Conservation (phyloP, 768 basidiomycete genomes). For the Trametes cingulata region DNA sequence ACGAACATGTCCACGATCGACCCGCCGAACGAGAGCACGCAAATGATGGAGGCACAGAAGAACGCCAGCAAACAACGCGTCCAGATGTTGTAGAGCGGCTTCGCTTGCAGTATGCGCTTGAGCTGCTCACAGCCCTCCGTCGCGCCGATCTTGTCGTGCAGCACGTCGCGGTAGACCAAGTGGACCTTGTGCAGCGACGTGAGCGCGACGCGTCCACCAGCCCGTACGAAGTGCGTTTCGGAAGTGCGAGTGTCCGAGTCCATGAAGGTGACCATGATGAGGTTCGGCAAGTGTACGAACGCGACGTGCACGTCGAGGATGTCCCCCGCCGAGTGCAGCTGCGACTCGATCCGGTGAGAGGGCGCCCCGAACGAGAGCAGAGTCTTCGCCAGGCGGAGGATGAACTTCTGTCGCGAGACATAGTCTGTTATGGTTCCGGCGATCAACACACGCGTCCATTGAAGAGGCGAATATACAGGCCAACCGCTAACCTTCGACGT, state of each 20-base stretch:
- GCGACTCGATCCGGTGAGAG: conserved; percentile 89
- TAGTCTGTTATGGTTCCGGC: neutral
- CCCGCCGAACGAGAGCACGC: conserved; percentile 80
- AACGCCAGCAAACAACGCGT: conserved; percentile 75
- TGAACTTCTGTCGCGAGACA: conserved; percentile 54
- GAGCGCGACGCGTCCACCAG: conserved; percentile 76
- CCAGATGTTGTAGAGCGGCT: conserved; percentile 68
- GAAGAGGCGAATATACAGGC: neutral
- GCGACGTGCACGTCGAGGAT: conserved; percentile 78
- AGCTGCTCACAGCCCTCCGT: conserved; percentile 71
- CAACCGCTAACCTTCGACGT: conserved; percentile 28
- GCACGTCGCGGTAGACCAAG: conserved; percentile 79
- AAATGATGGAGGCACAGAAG: conserved; percentile 76
- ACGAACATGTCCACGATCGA: conserved; percentile 84
- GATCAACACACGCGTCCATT: neutral
- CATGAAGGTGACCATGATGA: conserved; percentile 81
- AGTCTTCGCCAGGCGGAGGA: conserved; percentile 83
- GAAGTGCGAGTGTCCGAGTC: conserved; percentile 71
- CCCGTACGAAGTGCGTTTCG: conserved; percentile 85
- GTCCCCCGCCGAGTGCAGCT: conserved; percentile 75
- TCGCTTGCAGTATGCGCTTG: conserved; percentile 59
- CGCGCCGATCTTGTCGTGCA: conserved; percentile 79
- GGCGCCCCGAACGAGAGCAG: conserved; percentile 93
- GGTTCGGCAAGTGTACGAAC: conserved; percentile 80
- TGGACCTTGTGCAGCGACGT: conserved; percentile 83